Evolutionary conservation across 1,139 yeast genomes (phyloP), one percentile per base, ranked within the genome.

Genomic region (Lodderomyces pseudojiufengensis): DNA sequence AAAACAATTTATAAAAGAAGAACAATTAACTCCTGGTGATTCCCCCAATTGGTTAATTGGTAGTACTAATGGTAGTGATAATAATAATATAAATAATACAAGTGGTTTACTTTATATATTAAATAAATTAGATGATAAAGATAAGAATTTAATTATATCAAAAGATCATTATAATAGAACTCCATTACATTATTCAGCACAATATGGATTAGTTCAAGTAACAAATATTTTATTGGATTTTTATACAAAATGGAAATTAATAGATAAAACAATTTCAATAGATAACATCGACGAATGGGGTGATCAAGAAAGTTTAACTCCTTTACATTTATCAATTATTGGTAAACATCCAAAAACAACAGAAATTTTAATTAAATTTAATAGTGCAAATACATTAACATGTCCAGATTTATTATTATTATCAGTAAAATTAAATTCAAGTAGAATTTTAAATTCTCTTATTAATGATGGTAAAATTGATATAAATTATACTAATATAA

Each of bases 121-220:
- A 24, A 39, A 43, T 5, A 50, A 51, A 24, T 75, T 79, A 23
- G 25, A 41, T 21, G 32, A 31, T 35, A 24, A 32, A 11, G 63
- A 67, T 14, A 65, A 56, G 83, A n/a, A n/a, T 33, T 70, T 82
- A 41, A 64, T 88, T 31, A 61, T 79, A 36, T 79, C 81, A 29
- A 73, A 73, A 32, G 98, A 92, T 55, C 80, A 77, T 43, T 85
- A 87, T 52, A 70, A 70, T 40, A 73, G 97, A 45, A 84, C 96
- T 1, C 95, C 97, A 0, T 65, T 92, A 39, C 97, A 92, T 60
- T 90, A 90, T 57, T 80, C 95, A 11, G 82, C 95, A 2, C 95
- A 86, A 51, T 87, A 81, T 55, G 97, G 97, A 0, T 68, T 90
- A 39, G 78, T 76, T 42, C 76, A 74, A 35, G 77, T 82, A 29